Base-by-base conservation (phyloP, 129 eudicot genomes). In the Smallanthus sonchifolius region DNA sequence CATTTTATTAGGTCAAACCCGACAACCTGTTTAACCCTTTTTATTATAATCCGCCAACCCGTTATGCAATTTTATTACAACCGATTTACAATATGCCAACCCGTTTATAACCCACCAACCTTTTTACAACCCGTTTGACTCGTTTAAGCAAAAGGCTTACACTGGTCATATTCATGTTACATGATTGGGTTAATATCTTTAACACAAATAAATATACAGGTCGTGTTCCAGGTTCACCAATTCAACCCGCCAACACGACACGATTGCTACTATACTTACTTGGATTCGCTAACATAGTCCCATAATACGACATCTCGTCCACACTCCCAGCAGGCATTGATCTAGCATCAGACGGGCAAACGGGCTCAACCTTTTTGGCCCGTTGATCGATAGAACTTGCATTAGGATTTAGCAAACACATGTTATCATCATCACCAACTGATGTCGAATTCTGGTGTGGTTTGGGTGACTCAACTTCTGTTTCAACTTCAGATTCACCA, bases 401-500 rank as follows among this genome's bases (percentile, higher is more conserved):
- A 74, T 89, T 90, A 17, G 87, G 82, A 57, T 83, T 85, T 54
- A 85, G 89, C 65, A 73, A 89, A 84, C 96, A 82, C 74, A 84
- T 68, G 35, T 78, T 78, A 76, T 89, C 94, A 0, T 24, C 30
- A 39, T 89, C 89, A 5, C 87, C 82, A 65, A 83, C 86, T 63
- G 91, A 81, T 77, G 73, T 81, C 19, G 85, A 64, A 42, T 84
- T 73, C 35, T 77, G 83, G 62, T 81, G 91, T 4, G 86, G 80
- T 20, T 82, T 88, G 20, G 98, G 88, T 17, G 99, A 94, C 56
- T 91, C 99, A 17, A 85, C 96, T 43, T 91, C 99, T 16, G 86
- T 91, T 69, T 91, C 97, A 28, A 93, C 87, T 80, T 94, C 99
- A 66, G 88, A 94, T 83, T 94, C 99, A 14, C 93, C 90, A 77